These are phyloP conservation scores for Murraya koenigii DNA, from an alignment of 345 rosid genomes.

Conservation along the genomic window DNA sequence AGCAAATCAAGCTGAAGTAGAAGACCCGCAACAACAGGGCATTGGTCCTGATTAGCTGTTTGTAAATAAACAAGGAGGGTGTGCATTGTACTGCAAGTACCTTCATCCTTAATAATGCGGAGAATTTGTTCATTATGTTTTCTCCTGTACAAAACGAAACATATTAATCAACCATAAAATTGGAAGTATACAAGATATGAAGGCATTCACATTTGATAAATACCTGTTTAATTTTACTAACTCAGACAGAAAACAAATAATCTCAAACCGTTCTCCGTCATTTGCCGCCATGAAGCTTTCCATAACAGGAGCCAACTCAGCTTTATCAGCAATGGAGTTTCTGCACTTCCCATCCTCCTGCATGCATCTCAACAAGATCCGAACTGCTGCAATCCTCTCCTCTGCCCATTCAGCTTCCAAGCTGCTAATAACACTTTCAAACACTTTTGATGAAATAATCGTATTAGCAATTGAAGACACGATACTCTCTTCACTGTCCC, in stretches of 20 bases:
- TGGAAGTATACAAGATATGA: background rate
- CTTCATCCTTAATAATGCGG: conserved; percentile 54
- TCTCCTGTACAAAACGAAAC: conserved; percentile 36
- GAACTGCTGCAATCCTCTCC: conserved; percentile 58
- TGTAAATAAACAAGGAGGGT: conserved; percentile 51
- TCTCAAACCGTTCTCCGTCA: conserved; percentile 45
- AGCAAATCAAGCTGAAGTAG: conserved; percentile 72
- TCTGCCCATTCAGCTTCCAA: conserved; percentile 48
- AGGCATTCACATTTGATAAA: background rate
- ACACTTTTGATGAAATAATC: conserved; percentile 34
- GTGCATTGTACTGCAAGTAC: conserved; percentile 64
- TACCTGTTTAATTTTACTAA: conserved; percentile 62
- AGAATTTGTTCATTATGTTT: conserved; percentile 56
- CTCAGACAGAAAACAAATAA: conserved; percentile 52
- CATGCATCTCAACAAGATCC: conserved; percentile 52
- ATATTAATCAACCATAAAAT: background rate
- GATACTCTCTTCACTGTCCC: conserved; percentile 34
- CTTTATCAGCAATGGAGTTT: conserved; percentile 52
- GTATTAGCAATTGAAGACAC: conserved; percentile 33
- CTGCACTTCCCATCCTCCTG: conserved; percentile 60
- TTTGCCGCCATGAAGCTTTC: conserved; percentile 42
- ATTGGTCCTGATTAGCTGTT: conserved; percentile 43
- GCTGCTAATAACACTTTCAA: conserved; percentile 44
- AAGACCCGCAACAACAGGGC: conserved; percentile 57
- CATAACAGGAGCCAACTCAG: conserved; percentile 47